Evolutionary conservation across 2,329 filamentous ascomycete species (phyloP).

Genomic region (Diplocarpon mali): DNA sequence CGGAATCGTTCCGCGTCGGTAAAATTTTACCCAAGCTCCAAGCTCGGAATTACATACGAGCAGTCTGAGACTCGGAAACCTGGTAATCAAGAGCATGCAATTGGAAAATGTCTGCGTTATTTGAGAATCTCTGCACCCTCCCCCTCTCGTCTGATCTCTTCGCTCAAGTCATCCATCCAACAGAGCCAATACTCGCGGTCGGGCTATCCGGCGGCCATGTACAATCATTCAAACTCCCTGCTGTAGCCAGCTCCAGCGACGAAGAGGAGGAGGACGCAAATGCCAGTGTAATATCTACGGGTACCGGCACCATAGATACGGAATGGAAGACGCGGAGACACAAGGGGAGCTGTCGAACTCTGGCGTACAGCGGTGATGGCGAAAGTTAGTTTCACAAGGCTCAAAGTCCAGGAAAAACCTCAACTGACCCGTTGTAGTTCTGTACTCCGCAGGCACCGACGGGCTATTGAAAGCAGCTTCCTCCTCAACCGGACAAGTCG

Average conservation of each 20-base stretch:
- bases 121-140: constrained; percentile 79
- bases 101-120: constrained; percentile 12
- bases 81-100: too few relatives aligned
- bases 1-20: too few relatives aligned
- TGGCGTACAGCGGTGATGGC: constrained; percentile 73
- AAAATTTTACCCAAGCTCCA: too few relatives aligned
- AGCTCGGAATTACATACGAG: too few relatives aligned
- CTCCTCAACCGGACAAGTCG: constrained; percentile 52
- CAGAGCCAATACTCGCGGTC: constrained; percentile 72
- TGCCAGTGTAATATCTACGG: constrained; percentile 42
- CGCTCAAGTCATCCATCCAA: constrained; percentile 75
- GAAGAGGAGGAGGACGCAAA: constrained; percentile 40
- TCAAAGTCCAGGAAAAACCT: constrained; percentile 3
- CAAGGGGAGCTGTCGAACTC: constrained; percentile 81
- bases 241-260: constrained; percentile 37
- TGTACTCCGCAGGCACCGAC: constrained; percentile 54
- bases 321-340: constrained; percentile 82
- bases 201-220: constrained; percentile 80
- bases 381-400: constrained; percentile 40
- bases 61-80: too few relatives aligned
- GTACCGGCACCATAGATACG: constrained; percentile 67
- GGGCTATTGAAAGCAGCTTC: constrained; percentile 47
- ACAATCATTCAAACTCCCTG: constrained; percentile 65
- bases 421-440: constrained; percentile 27
- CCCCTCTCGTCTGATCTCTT: constrained; percentile 82